Evolutionary conservation across 495 filamentous ascomycete genomes (phyloP), one percentile per base, ranked within the genome.

Genomic region (Lasiosphaeriaceae sp.): DNA sequence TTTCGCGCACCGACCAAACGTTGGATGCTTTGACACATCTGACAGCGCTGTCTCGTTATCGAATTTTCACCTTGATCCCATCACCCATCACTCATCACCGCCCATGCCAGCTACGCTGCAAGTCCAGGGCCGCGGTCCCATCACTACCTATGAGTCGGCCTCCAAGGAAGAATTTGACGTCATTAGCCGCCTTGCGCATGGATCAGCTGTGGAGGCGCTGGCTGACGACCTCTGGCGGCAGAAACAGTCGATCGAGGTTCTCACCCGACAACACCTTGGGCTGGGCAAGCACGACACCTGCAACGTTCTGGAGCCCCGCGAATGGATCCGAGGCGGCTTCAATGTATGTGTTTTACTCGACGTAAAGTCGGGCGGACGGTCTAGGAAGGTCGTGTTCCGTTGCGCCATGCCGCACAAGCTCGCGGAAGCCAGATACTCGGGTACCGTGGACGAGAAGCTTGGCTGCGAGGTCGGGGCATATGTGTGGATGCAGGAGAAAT

Each of bases 281-380:
- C 58, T 64, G 2, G n/a, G n/a, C n/a, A 16, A 39, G 19, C 24
- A 22, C 24, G 55, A 55, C 37, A 14, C 19, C 17, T 60, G 54
- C 47, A 11, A 16, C 11, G 50, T 60, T 14, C 31, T 19, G 19
- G 35, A 31, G 12, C 44, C 20, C 8, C 11, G 26, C 6, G 1
- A 68, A 9, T 77, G 73, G 69, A 54, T 71, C 3, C 63, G 50
- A 49, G 70, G 72, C 1, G 71, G 72, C 56, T 74, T 71, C 60
- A 77, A 76, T 54, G 59, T 76, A 11, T 77, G 71, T 63, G 63
- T 75, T 21, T 69, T 66, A 21, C 60, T 71, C 45, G 52, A 62
- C 35, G 47, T 74, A 41, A 44, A 60, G n/a, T 52, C 41, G 12
- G 31, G 12, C 14, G 31, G n/a, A 29, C 47, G 5, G 35, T 47